A percentile compares a stretch with the other conserved stretches of the same genome.
phyloP scores from a whole-genome alignment of 306 rosid genomes.

The Malus asiatica region DNA sequence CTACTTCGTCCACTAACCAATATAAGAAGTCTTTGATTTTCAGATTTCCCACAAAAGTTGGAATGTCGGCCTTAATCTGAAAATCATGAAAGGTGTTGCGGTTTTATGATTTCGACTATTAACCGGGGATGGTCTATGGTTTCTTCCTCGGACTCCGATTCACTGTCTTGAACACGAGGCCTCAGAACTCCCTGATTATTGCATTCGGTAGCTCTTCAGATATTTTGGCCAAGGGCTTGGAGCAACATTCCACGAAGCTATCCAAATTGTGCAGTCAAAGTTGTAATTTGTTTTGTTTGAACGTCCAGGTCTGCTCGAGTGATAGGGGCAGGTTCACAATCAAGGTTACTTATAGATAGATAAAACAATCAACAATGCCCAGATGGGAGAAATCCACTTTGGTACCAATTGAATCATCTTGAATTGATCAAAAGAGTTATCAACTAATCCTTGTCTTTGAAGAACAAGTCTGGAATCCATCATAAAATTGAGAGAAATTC shows the following conservation, averaged over 20 bases:
- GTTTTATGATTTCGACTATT: neutral
- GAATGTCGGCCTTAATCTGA: too few species aligned
- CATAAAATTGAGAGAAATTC: too few species aligned
- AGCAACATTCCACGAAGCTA: too few species aligned
- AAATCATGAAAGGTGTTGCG: neutral
- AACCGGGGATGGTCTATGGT: too few species aligned
- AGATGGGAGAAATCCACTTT: neutral
- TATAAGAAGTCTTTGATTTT: too few species aligned
- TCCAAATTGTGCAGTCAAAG: too few species aligned
- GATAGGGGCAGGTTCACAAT: neutral
- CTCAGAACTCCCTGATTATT: neutral
- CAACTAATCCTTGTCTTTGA: too few species aligned
- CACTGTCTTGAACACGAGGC: neutral
- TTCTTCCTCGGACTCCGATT: neutral
- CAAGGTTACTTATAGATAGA: neutral
- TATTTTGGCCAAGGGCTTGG: neutral
- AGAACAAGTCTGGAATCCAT: too few species aligned
- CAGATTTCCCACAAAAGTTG: too few species aligned
- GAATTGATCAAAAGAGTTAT: neutral
- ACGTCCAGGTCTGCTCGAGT: neutral
- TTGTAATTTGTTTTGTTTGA: too few species aligned
- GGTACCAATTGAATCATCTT: neutral
- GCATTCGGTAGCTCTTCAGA: neutral
- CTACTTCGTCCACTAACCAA: too few species aligned
- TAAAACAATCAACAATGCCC: neutral